Percentiles rank a stretch among this genome's conserved stretches.
These are phyloP conservation scores for Ascochyta clinopodiicola DNA, from an alignment of 2,329 filamentous ascomycete genomes.

Conservation along the genomic window DNA sequence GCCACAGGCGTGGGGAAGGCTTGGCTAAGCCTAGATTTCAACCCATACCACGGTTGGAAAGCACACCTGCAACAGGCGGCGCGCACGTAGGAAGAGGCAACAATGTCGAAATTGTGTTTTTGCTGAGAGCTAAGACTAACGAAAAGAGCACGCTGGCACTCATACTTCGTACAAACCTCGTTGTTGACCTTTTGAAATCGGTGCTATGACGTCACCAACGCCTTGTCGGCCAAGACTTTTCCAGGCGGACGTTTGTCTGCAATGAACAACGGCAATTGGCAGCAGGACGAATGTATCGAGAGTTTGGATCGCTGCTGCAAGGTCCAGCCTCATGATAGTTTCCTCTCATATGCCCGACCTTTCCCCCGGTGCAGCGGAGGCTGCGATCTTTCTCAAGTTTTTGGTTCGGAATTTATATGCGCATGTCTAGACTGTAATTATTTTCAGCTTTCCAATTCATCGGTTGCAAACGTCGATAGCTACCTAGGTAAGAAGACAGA, in stretches of 20 bases:
- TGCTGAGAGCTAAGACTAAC: neutral
- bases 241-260: neutral
- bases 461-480: neutral
- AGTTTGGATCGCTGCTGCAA: neutral
- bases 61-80: neutral
- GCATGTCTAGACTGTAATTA: neutral
- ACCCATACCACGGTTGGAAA: slow-evolving; percentile 1
- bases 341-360: too few relatives aligned
- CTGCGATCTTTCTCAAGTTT: neutral
- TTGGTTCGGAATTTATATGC: neutral
- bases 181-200: neutral
- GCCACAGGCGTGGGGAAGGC: slow-evolving; percentile 12
- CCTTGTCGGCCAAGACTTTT: slow-evolving; percentile 2
- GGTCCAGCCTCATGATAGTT: neutral
- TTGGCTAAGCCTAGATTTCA: slow-evolving; percentile 9
- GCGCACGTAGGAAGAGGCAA: neutral
- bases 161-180: neutral
- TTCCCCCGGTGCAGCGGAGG: neutral
- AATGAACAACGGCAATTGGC: neutral
- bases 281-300: neutral
- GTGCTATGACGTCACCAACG: slow-evolving; percentile 6
- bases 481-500: neutral
- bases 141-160: neutral
- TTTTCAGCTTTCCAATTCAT: neutral
- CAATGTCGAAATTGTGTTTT: neutral